Evolutionary conservation across 106 monocot genomes (phyloP), one percentile per base, ranked within the genome.

Genomic region (Acorus calamus): DNA sequence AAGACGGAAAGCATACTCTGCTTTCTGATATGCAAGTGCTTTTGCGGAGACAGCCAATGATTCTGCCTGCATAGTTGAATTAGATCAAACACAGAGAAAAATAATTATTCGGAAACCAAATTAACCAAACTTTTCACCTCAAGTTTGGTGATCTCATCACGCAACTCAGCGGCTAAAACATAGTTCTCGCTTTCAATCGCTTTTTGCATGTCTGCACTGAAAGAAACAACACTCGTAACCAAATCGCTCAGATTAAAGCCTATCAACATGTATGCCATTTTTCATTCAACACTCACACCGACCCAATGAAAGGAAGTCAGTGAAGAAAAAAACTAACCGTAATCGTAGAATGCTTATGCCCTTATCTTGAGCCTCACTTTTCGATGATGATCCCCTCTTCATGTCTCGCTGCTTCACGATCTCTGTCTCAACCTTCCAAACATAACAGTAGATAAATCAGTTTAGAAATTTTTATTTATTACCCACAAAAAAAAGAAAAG

Each of bases 301-400:
- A 28, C 28, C 28, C 28, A 28, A 28, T 28, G 3, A n/a, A 13
- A 56, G 56, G 9, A 8, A 42, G 3, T 62, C 49, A 11, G 43
- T 44, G 6, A 50, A 64, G 13, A 64, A 64, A 14, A n/a, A 43
- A 8, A 62, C 82, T 81, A 52, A 91, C 96, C 83, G 90, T 44
- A 96, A 50, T 8, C 77, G 75, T 62, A 96, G 67, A 46, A 96
- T 63, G 47, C 74, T 76, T 59, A 96, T 66, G 11, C 76, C 78
- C 68, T 87, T 91, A 76, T 96, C 96, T 55, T 96, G 96, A 69
- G 90, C 91, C 55, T 96, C 84, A 12, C 77, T 91, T 80, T 84
- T 96, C 58, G 82, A 56, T 3, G 74, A 83, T 14, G 89, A 84
- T 52, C 96, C 96, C 55, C 91, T 82, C 61, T 81, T 91, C 49